Base-by-base conservation (phyloP, 805 yeast species). In the Monosporozyma unispora region DNA sequence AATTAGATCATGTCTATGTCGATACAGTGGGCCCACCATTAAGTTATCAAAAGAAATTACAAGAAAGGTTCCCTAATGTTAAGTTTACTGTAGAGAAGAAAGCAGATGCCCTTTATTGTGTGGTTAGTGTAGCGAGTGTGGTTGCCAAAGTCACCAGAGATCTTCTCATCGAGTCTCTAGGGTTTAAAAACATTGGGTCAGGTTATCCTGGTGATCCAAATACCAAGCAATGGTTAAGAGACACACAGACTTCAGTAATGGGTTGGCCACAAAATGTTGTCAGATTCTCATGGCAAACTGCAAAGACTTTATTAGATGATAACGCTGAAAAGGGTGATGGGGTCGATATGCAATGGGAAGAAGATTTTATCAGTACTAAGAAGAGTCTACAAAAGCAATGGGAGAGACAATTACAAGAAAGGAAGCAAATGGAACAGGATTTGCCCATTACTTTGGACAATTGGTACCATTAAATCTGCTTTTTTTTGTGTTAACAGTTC, bases 21-120 rank as follows among this genome's bases (percentile, higher is more conserved):
- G 99, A 93, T 64, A 93, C 99, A 0, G 99, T 93, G 40, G 99
- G 99, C 0, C 97, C 98, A 1, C 98, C 99, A 12, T 77, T 68
- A 1, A 71, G 83, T 33, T 93, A 93, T 64, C 95, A 86, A 60
- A 77, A 75, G 37, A 93, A 91, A 65, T 71, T 93, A 45, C 75
- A 79, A 50, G 66, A 65, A 25, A 67, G 77, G 49, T 93, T 93
- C 60, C 96, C 97, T 0, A 66, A 62, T 0, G 68, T 86, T 21
- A 76, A 76, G 52, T 76, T 93, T 27, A 84, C 88, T 0, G 99
- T 93, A 6, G 79, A 96, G 8, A 93, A 93, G 62, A 93, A 93
- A 62, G 99, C 99, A 0, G 99, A 93, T 70, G 81, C 96, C 18
- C 62, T 88, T 18, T 93, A 76, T 62, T 96, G 98, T 1, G 81